Conservation (phyloP, 2,329 filamentous ascomycete genomes). For the Sarocladiaceae sp. region DNA sequence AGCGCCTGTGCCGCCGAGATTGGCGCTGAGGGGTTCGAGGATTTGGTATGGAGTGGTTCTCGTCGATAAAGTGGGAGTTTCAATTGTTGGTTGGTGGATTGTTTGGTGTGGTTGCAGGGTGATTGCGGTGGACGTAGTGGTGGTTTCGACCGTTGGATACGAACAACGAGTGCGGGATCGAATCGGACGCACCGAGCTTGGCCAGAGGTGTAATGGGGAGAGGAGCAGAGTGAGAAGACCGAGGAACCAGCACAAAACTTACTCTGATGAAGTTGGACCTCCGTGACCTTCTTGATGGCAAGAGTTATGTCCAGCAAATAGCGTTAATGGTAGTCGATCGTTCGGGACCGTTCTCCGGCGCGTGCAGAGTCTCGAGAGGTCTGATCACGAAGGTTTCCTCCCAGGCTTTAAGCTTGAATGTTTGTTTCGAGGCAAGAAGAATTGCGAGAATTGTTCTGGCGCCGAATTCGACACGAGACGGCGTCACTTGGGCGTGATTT, state of each 20-base stretch:
- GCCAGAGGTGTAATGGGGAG: not conserved
- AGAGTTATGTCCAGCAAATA: too few species aligned
- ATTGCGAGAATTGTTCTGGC: too few species aligned
- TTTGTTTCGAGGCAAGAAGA: too few species aligned
- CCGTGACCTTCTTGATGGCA: too few species aligned
- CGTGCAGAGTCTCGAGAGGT: too few species aligned
- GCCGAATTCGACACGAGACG: too few species aligned
- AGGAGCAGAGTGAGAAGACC: not conserved
- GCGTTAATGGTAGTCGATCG: too few species aligned
- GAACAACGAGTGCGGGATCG: constrained; percentile 10
- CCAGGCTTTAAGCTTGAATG: too few species aligned
- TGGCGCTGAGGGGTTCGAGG: constrained; percentile 1
- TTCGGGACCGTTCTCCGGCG: too few species aligned
- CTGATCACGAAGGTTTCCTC: too few species aligned
- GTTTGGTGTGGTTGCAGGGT: not conserved
- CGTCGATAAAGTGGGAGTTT: not conserved
- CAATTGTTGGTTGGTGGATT: not conserved
- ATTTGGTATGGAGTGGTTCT: not conserved
- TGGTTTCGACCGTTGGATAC: constrained; percentile 17
- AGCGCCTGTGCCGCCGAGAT: constrained; percentile 4
- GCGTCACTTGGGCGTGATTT: too few species aligned
- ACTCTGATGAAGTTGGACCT: too few species aligned
- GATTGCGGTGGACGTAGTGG: constrained; percentile 14
- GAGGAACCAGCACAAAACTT: not conserved
- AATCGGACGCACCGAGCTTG: not conserved